phyloP scores from a whole-genome alignment of 768 basidiomycete genomes.

The Boletellus ananiceps region DNA sequence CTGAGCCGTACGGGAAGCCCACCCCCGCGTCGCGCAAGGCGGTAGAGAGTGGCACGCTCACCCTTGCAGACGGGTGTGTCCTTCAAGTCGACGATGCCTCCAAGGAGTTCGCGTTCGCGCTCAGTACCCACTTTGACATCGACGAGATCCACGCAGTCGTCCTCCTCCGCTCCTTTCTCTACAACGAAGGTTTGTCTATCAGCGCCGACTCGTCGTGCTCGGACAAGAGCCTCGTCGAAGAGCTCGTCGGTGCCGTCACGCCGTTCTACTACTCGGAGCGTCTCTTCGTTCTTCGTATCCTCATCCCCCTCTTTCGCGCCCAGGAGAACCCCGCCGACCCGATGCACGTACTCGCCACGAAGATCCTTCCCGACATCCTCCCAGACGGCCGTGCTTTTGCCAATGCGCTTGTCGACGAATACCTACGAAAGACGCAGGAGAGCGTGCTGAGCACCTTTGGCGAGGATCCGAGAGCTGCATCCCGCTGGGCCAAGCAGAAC shows the following conservation, averaged over 20 bases:
- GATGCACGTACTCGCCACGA: constrained; percentile 48
- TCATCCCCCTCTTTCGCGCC: constrained; percentile 73
- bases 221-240: constrained; percentile 32
- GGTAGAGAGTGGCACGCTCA: constrained; percentile 63
- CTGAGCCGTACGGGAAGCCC: constrained; percentile 67
- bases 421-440: constrained; percentile 48
- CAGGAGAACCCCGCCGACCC: constrained; percentile 54
- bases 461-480: constrained; percentile 54
- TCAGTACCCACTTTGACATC: constrained; percentile 69
- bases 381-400: constrained; percentile 65
- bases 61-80: constrained; percentile 59
- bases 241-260: constrained; percentile 59
- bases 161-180: constrained; percentile 71
- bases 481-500: constrained; percentile 72
- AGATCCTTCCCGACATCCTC: constrained; percentile 55
- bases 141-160: constrained; percentile 78
- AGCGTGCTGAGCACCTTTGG: constrained; percentile 41
- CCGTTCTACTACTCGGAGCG: constrained; percentile 82
- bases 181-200: constrained; percentile 67
- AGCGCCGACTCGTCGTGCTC: constrained; percentile 42
- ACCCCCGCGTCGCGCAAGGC: constrained; percentile 61
- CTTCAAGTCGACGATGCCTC: constrained; percentile 63
- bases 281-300: constrained; percentile 60
- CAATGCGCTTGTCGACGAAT: constrained; percentile 54
- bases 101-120: constrained; percentile 64